Conservation (phyloP, 805 yeast genomes). For the Starmerella roubikii region DNA sequence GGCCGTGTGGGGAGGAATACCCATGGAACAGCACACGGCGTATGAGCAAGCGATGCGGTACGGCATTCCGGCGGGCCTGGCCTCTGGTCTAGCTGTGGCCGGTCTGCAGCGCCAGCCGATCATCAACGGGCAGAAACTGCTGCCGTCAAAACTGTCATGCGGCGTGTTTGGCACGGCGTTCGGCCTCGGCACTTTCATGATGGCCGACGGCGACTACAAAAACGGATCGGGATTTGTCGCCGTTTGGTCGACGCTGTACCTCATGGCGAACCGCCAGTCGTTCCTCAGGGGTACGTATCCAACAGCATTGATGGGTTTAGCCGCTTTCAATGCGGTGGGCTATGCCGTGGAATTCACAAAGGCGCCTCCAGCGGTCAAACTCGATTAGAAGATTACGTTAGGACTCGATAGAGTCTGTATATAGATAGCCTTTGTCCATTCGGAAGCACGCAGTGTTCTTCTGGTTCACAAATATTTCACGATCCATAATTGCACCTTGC, state of each 20-base stretch:
- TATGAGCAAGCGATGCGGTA: conserved; percentile 10
- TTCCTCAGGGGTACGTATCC: conserved; percentile 13
- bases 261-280: conserved; percentile 18
- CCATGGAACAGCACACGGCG: too few relatives aligned
- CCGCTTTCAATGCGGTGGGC: conserved; percentile 16
- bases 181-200: conserved; percentile 22
- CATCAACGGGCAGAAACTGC: conserved; percentile 8
- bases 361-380: conserved; percentile 10
- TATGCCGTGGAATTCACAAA: conserved; percentile 18
- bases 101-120: conserved; percentile 16
- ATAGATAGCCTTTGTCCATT: too few relatives aligned
- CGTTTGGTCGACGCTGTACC: conserved; percentile 21
- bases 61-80: conserved; percentile 18
- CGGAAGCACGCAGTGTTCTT: too few relatives aligned
- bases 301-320: conserved; percentile 9
- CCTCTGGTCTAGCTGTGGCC: conserved; percentile 16
- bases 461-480: too few relatives aligned
- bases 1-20: too few relatives aligned
- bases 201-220: conserved; percentile 22
- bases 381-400: too few relatives aligned
- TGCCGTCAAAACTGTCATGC: conserved; percentile 16
- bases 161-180: conserved; percentile 22
- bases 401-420: too few relatives aligned
- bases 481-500: too few relatives aligned
- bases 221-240: conserved; percentile 22